Base-by-base conservation (phyloP, 2,329 filamentous ascomycete species). In the Pezizomycotina sp. region DNA sequence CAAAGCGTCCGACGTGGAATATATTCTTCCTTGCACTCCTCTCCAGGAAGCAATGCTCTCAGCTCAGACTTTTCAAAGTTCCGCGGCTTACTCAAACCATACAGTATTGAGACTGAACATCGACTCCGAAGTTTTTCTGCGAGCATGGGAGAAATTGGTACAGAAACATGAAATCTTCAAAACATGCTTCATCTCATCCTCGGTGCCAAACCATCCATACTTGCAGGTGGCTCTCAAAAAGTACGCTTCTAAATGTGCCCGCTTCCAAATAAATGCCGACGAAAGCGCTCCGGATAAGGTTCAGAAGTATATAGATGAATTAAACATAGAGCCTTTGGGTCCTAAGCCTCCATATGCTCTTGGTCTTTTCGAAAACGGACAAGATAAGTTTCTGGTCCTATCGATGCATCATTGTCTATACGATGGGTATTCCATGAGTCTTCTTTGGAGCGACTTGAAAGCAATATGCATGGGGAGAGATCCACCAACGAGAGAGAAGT, bases 41-140 rank as follows among this genome's bases (percentile, higher is more conserved):
- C 60, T 93, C 0, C 84, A 93, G 54, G 78, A 91, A 58, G 77
- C 76, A 1, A 92, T 92, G 82, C 62, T 92, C 1, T 74, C 72
- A 2, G 68, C 70, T 6, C 58, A 58, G 16, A 47, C 55, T 3
- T 58, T 58, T 49, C 61, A 44, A 2, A 56, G 56, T 1, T 54
- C 59, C 7, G 57, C 58, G 1, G 63, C 71, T 2, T 92, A 92
- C 53, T 71, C 68, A 50, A 92, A 92, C 53, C 69, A 68, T 30
- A 70, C 80, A 37, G 56, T 75, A 0, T 68, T 92, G 43, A 61
- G 65, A 4, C 52, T 91, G 5, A 57, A 56, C 4, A 60, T 63
- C 1, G 56, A 71, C 21, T 40, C 68, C 0, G 47, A 57, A 1
- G 56, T 50, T 1, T 60, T 92, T 31, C 62, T 61, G 46, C 24